Base-by-base conservation (phyloP, 1,284 basidiomycete genomes). In the Moesziomyces globuligerus region DNA sequence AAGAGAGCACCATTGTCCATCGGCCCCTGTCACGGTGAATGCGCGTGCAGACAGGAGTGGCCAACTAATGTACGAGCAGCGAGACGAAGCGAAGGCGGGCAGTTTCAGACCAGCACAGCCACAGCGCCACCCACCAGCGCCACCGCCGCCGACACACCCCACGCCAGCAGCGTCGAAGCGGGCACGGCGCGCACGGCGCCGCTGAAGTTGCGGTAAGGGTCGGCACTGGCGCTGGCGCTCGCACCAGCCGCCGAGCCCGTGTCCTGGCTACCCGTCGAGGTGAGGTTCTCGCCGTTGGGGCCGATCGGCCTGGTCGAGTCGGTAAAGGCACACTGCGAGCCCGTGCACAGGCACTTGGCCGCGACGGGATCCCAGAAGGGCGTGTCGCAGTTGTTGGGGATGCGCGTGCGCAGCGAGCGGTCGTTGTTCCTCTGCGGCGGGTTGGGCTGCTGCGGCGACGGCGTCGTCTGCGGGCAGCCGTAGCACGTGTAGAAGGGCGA, bases 401-500 rank as follows among this genome's bases (percentile, higher is more conserved):
- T 78, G 23, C 75, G 71, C 39, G 60, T 69, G 21, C 74, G 74
- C 11, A 73, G 28, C 44, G 70, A 62, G 34, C 69, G 66, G 59
- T 75, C 75, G 46, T 71, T 74, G 62, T 79, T 78, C 57, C 53
- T 74, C 55, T 79, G 77, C 20, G 76, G 72, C 21, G 76, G 77
- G 49, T 76, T 76, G 25, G 77, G 77, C 44, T 74, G 58, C 28
- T 74, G 67, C 17, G 75, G 73, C 36, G 76, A 72, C 18, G 76
- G 76, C 13, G 72, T 72, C 21, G 68, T 72, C 21, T 37, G 40
- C 21, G 77, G 75, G 57, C 77, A 79, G 6, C 77, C 77, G 54
- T 79, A 79, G 72, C 77, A 79, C 8, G 75, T 79, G 55, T 74
- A 77, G 53, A 78, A 76, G 38, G 74, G 74, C 38, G 74, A 67